Evolutionary conservation across 352 stramenopile genomes (phyloP).

Genomic region (Ophiocytium majus): DNA sequence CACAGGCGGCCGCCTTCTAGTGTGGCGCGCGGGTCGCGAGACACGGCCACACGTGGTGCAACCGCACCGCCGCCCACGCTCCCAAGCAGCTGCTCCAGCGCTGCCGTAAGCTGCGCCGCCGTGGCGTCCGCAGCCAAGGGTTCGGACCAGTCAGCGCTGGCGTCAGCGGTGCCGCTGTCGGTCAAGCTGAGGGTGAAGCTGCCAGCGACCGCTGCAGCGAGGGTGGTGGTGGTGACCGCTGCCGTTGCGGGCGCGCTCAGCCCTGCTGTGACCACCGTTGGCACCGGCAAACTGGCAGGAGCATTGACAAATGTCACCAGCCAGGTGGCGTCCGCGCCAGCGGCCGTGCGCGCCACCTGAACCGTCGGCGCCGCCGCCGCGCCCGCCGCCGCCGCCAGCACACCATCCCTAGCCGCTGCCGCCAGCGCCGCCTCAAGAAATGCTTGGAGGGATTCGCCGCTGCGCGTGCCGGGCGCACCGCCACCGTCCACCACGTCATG

Average conservation of each 20-base stretch:
- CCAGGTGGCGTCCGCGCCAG: background rate
- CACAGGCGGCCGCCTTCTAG: slow-evolving; percentile 34
- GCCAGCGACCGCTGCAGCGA: too few relatives aligned
- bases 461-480: background rate
- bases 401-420: background rate
- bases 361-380: too few relatives aligned
- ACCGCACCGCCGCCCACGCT: background rate
- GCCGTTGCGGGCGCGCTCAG: background rate
- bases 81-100: background rate
- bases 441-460: background rate
- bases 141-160: too few relatives aligned
- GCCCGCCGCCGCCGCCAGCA: background rate
- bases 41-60: slow-evolving; percentile 23
- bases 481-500: background rate
- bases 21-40: slow-evolving; percentile 16
- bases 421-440: background rate
- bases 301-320: background rate
- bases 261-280: background rate
- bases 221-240: too few relatives aligned
- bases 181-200: too few relatives aligned
- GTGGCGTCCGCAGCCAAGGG: too few relatives aligned
- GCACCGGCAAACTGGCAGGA: background rate
- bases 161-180: too few relatives aligned
- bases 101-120: background rate
- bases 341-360: too few relatives aligned